Evolutionary conservation across 805 yeast species (phyloP), one percentile per base, ranked within the genome.

Genomic region (Jamesozyma lodderae): DNA sequence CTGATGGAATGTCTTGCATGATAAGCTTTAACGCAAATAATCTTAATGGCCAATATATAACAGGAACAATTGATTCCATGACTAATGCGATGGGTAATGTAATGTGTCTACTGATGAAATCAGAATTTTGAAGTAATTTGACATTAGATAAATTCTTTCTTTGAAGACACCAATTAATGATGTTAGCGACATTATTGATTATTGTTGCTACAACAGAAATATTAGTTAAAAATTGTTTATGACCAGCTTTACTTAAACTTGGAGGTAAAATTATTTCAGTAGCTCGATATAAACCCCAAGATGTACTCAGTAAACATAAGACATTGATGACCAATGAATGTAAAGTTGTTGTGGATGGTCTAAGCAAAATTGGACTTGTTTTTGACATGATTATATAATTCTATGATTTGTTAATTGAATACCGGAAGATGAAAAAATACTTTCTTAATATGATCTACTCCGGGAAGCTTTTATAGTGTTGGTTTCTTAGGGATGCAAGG

Each of bases 141-240:
- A 20, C 20, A 28, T 19, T 28, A 10, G 29, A 44, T 8, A 40
- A 9, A 14, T 36, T 37, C 3, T 31, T 31, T 14, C 44, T 36
- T 38, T 48, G 47, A 6, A 47, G 33, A 17, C 42, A 37, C 47
- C 66, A 73, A 32, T 69, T 62, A 9, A 58, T 14, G 19, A 66
- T 46, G 17, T 72, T 72, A 26, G 68, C 30, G 13, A 50, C 32
- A 41, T 65, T 68, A 42, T 70, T 68, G 31, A 68, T 40, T 8
- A 75, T 46, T 2, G 82, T 69, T 14, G 70, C 51, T 1, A 60
- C 50, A 23, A 79, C 65, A 7, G 81, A 71, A n/a, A 80, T 49
- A 52, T 79, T 81, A 4, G 92, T 82, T 36, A 81, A 63, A 53
- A 82, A 82, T 52, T 82, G 90, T 60, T 69, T 70, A 41, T 74